Evolutionary conservation across 306 rosid species (phyloP), one percentile per base, ranked within the genome.

Genomic region (Benincasa hispida): DNA sequence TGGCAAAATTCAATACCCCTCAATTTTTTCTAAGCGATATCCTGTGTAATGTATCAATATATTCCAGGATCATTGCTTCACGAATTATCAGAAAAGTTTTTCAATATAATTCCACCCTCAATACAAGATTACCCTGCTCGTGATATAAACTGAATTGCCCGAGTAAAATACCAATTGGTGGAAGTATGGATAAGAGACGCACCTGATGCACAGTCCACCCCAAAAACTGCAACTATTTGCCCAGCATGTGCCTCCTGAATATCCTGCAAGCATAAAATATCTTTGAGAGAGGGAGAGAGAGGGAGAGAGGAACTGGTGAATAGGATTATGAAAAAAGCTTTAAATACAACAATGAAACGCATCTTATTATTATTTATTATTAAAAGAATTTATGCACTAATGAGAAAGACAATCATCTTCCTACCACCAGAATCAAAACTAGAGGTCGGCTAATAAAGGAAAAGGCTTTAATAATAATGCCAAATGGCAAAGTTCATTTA

Each of bases 191-290:
- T 32, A 82, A 37, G 66, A 80, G 76, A 80, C 84, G 51, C 78
- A 93, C 99, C 99, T 89, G 99, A 94, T 79, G 99, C 99, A 87
- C 99, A 94, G 65, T 94, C 99, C 50, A 94, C 96, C 63, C 99
- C 97, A 85, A 94, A 94, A 41, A 94, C 99, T 80, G 99, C 97
- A 88, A 94, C 96, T 76, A 94, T 94, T 83, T 94, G 96, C 62
- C 99, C 99, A 48, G 99, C 97, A 87, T 94, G 99, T 54, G 96
- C 96, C 84, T 92, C 92, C 79, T 90, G 96, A 87, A 94, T 94
- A 82, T 94, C 99, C 99, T 94, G 85, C 76, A 76, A 72, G 34
- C 48, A 19, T 72, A 53, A 51, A 62, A 50, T 27, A 72, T 72
- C 25, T 18, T 47, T 9, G 53, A 12, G 53, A 8, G 15, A 45